Evolutionary conservation across 83 land plant genomes (phyloP).

Genomic region (Picea abies): DNA sequence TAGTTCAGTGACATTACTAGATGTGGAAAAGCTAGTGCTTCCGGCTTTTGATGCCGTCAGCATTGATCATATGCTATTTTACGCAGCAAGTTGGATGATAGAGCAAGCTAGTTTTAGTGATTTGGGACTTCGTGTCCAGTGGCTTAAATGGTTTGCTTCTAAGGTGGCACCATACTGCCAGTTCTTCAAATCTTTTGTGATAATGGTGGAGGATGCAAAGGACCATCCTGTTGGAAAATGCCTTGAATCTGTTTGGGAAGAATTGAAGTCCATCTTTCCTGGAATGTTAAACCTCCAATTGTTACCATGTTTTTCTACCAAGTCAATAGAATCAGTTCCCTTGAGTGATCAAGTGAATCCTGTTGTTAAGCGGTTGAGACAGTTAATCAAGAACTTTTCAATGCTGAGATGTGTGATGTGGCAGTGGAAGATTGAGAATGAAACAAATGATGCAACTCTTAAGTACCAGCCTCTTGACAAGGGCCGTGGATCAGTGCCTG

Average conservation of each 20-base stretch:
- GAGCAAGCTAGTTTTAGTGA: constrained; percentile 74
- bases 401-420: constrained; percentile 6
- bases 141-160: constrained; percentile 54
- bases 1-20: constrained; percentile 14
- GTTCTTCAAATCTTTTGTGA: constrained; percentile 35
- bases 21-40: not conserved
- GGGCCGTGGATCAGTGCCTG: not conserved
- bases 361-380: not conserved
- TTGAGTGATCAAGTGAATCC: not conserved
- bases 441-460: not conserved
- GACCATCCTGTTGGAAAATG: constrained; percentile 59
- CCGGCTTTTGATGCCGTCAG: constrained; percentile 22
- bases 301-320: constrained; percentile 16
- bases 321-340: constrained; percentile 8
- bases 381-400: not conserved
- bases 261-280: not conserved
- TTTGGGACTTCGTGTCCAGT: constrained; percentile 45
- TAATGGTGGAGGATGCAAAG: constrained; percentile 35
- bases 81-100: constrained; percentile 84
- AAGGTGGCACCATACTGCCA: constrained; percentile 36
- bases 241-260: constrained; percentile 20
- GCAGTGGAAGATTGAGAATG: constrained; percentile 8
- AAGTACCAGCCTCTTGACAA: not conserved
- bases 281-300: constrained; percentile 1
- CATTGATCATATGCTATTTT: constrained; percentile 44